Evolutionary conservation across 2,329 filamentous ascomycete species (phyloP), one percentile per base, ranked within the genome.

Genomic region (Diplodia intermedia): DNA sequence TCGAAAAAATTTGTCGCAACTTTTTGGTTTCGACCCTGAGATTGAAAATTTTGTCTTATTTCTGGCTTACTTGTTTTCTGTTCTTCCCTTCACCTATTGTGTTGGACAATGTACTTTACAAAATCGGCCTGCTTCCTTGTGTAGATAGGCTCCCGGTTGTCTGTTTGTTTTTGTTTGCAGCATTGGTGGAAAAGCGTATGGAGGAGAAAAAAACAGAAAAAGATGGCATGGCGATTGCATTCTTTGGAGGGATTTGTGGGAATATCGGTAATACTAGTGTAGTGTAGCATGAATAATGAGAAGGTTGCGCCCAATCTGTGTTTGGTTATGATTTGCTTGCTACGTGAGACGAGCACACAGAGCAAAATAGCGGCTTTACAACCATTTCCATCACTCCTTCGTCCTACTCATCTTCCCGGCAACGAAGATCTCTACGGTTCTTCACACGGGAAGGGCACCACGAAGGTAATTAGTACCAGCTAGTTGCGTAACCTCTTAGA

Each of bases 221-320:
- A 47, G 18, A n/a, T 7, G 43, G 18, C 18, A 9, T 47, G 43
- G 43, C 43, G 43, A n/a, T 47, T n/a, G 43, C 18, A 31, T 47
- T 47, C 33, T 36, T 36, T n/a, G 18, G 43, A 11, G 8, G 43
- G 43, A 47, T 3, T 47, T n/a, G 18, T 47, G 18, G 43, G 43
- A 20, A 47, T 9, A 9, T 47, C 14, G 43, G 43, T 47, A 47
- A 47, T 47, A 47, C 43, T 47, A 31, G 31, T 31, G 43, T 47
- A 47, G 43, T 47, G 43, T 47, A 47, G 43, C 18, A 47, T 47
- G 43, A 47, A 47, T 47, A 47, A 20, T 47, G 43, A 47, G 43
- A 47, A 6, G 43, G 43, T 47, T n/a, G 43, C 43, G 43, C n/a
- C 18, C n/a, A 47, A 47, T 20, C 20, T n/a, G 18, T 8, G 43